Conservation (phyloP, 768 basidiomycete species). For the Peribolospora kevripleyi region DNA sequence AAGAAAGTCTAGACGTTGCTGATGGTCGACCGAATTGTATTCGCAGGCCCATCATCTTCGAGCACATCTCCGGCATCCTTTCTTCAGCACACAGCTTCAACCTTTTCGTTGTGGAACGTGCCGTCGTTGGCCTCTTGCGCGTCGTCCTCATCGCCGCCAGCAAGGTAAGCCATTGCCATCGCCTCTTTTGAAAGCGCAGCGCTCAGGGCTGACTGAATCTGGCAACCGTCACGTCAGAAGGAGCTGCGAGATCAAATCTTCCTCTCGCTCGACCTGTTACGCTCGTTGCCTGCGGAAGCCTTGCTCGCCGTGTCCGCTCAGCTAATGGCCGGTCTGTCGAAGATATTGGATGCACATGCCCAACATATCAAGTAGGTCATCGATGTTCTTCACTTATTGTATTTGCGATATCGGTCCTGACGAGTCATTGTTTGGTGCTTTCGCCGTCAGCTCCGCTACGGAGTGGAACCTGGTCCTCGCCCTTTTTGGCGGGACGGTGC, state of each 20-base stretch:
- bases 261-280: conserved; percentile 70
- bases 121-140: conserved; percentile 65
- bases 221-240: conserved; percentile 26
- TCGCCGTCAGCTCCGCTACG: conserved; percentile 43
- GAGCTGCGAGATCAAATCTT: conserved; percentile 79
- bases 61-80: conserved; percentile 64
- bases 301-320: conserved; percentile 73
- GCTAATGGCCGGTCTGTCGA: conserved; percentile 49
- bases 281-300: conserved; percentile 49
- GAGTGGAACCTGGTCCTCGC: conserved; percentile 90
- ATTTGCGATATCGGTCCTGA: not conserved
- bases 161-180: conserved; percentile 29
- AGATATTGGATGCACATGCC: conserved; percentile 52
- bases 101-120: conserved; percentile 72
- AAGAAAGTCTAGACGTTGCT: not conserved
- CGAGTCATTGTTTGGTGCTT: not conserved
- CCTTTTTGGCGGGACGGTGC: conserved; percentile 57
- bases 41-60: conserved; percentile 78
- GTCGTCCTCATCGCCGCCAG: conserved; percentile 62
- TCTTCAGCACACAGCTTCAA: conserved; percentile 58
- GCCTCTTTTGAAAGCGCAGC: not conserved
- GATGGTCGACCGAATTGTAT: not conserved
- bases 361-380: conserved; percentile 37
- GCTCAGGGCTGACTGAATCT: not conserved
- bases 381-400: not conserved